phyloP scores from a whole-genome alignment of 1,284 basidiomycete genomes.

The Dichomitus squalens region DNA sequence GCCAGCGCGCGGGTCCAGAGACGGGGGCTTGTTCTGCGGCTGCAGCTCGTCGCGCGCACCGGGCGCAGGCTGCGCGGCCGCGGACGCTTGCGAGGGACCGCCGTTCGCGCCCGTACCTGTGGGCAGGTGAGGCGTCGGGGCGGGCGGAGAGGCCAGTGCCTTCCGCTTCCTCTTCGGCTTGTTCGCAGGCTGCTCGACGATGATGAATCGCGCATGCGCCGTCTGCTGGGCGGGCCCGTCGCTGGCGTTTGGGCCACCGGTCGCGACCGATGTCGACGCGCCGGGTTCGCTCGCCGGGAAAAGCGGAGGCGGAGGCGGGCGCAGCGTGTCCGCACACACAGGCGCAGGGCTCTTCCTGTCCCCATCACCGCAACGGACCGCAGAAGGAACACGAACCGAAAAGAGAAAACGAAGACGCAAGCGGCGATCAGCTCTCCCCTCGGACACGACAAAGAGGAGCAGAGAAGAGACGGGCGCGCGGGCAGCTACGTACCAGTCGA shows the following conservation, averaged over 20 bases:
- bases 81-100: no score
- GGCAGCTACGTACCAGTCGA: slow-evolving; percentile 35
- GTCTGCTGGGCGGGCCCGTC: no score
- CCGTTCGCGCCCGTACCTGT: neutral
- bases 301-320: neutral
- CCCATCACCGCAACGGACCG: neutral
- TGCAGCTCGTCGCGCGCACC: no score
- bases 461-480: no score
- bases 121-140: neutral
- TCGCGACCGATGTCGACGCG: neutral
- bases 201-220: no score
- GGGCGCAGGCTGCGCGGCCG: no score
- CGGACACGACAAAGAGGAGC: no score
- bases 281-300: neutral
- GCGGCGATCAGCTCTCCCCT: no score
- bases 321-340: slow-evolving; percentile 29
- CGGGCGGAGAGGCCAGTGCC: neutral
- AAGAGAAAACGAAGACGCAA: no score
- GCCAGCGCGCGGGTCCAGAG: no score
- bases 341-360: slow-evolving; percentile 23
- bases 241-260: neutral
- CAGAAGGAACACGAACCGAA: neutral
- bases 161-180: neutral
- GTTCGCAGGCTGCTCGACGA: neutral
- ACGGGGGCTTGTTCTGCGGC: no score